Evolutionary conservation across 108 stramenopile species (phyloP).

Genomic region (Pelagomonas calceolata): DNA sequence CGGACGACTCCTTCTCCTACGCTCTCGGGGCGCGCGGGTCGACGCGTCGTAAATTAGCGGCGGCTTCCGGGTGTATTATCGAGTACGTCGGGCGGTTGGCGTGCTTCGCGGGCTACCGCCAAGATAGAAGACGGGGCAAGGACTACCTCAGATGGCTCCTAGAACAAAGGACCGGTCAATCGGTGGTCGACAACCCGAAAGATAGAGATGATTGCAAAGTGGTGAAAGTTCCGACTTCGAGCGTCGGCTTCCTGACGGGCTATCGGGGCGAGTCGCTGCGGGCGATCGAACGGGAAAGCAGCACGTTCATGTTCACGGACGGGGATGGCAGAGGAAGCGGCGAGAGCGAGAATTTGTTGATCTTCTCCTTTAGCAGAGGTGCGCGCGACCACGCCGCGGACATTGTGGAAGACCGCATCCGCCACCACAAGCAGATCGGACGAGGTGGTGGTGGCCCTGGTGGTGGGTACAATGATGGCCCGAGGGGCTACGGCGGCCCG

Average conservation of each 20-base stretch:
- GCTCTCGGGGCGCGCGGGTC: background rate
- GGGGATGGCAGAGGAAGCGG: background rate
- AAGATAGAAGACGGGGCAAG: background rate
- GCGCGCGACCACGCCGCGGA: constrained; percentile 1
- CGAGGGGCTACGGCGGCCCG: background rate
- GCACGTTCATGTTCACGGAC: constrained; percentile 2
- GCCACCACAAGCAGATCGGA: background rate
- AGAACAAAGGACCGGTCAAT: background rate
- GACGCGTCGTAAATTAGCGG: background rate
- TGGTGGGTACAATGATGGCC: background rate
- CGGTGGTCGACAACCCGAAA: background rate
- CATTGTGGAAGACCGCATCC: too few species aligned
- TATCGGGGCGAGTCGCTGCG: background rate
- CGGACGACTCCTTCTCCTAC: background rate
- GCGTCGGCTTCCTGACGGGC: background rate
- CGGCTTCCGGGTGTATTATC: background rate
- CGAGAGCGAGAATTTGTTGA: background rate
- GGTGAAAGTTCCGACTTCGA: background rate
- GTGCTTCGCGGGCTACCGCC: background rate
- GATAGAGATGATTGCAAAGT: background rate
- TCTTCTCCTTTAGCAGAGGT: background rate
- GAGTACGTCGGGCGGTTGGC: constrained; percentile 1
- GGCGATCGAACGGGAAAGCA: background rate
- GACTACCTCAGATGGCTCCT: background rate
- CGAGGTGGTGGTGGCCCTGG: background rate